phyloP scores from a whole-genome alignment of 495 filamentous ascomycete genomes.

The Neurospora tetraspora region DNA sequence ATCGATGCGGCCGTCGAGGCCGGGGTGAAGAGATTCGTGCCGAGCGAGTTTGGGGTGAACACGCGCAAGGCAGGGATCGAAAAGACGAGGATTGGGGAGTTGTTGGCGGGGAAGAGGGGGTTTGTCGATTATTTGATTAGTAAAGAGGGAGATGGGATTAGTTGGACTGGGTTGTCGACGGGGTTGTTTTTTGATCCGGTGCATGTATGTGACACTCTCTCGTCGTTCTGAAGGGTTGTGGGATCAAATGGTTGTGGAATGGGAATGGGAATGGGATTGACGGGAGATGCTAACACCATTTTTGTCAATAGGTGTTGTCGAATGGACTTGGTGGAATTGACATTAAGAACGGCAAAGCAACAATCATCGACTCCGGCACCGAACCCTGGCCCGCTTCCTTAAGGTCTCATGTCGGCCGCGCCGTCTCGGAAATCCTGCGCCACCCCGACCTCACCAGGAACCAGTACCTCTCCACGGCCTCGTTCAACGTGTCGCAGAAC shows the following conservation, averaged over 20 bases:
- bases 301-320: too few species aligned
- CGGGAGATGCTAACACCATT: not conserved
- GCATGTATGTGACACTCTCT: not conserved
- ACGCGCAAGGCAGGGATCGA: conserved; percentile 18
- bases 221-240: too few species aligned
- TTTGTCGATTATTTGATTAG: conserved; percentile 39
- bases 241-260: too few species aligned
- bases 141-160: conserved; percentile 28
- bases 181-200: conserved; percentile 46
- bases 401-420: conserved; percentile 36
- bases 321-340: not conserved
- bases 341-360: conserved; percentile 31
- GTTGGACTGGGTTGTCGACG: conserved; percentile 40
- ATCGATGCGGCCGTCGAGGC: conserved; percentile 52
- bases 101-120: conserved; percentile 38
- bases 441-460: conserved; percentile 47
- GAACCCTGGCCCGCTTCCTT: conserved; percentile 38
- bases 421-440: conserved; percentile 37
- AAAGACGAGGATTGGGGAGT: conserved; percentile 27
- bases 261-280: not conserved
- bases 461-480: conserved; percentile 36
- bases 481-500: conserved; percentile 44
- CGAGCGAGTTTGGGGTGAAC: conserved; percentile 53
- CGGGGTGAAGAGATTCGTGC: conserved; percentile 52
- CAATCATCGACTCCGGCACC: conserved; percentile 45